Evolutionary conservation across 1,284 basidiomycete species (phyloP), one percentile per base, ranked within the genome.

Genomic region (Phlebopus sp.): DNA sequence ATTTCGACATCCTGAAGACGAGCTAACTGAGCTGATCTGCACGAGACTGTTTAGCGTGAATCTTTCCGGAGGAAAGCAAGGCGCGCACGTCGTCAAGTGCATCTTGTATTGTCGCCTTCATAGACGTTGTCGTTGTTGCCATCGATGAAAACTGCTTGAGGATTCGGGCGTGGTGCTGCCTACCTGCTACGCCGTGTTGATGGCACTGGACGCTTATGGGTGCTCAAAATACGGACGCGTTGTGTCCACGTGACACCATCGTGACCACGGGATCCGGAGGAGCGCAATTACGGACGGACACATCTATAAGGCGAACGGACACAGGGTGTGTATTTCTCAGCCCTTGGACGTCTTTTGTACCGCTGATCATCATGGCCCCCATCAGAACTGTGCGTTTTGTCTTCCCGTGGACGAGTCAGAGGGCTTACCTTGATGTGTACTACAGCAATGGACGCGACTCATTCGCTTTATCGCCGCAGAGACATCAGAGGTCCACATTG

Each of bases 401-500:
- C 1, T 37, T 18, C 5, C 5, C 23, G 7, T 23, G 0, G 13
- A 13, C 15, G 30, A 1, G 5, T 13, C 8, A n/a, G 44, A 44
- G 38, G 55, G 35, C 60, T 5, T 10, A 38, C 19, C 5, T n/a
- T n/a, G 11, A 36, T 14, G 11, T 18, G 9, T 15, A 41, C 37
- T 14, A 5, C 51, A 88, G 82, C 73, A 78, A 75, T 91, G 89
- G 89, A 81, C 81, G 21, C 82, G 90, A 37, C 77, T 92, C 48
- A 88, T 93, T 55, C 86, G 90, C 49, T 93, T 93, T 64, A 75
- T 88, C 15, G 89, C 90, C 11, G 71, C 69, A n/a, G 90, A 90
- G 69, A 90, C 87, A 1, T 72, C 76, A 6, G 71, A 78, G 49
- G 78, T 90, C 10, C 87, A 90, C 58, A 76, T 90, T 52, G 90